Conservation (phyloP, 768 basidiomycete species). For the Boletus tomentosulus region DNA sequence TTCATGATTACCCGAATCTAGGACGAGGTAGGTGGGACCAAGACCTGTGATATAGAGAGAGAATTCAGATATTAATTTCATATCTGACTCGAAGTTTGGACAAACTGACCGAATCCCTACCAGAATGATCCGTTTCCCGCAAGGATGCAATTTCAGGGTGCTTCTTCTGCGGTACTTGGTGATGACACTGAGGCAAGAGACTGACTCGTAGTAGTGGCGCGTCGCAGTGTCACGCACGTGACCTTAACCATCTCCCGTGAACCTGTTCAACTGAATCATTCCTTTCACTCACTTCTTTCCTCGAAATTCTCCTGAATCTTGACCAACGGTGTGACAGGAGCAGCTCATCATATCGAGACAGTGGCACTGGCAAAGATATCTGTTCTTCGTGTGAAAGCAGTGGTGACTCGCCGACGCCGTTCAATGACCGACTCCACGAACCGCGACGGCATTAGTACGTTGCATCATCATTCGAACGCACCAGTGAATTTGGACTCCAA, state of each 20-base stretch:
- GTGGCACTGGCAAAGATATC: background rate
- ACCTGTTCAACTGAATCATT: background rate
- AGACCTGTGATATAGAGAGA: too few species aligned
- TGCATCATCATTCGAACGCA: slow-evolving; percentile 1
- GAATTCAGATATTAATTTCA: too few species aligned
- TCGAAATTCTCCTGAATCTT: background rate
- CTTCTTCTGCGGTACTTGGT: too few species aligned
- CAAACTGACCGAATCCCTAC: too few species aligned
- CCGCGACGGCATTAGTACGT: slow-evolving; percentile 8
- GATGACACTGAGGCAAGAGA: too few species aligned
- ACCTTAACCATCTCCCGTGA: background rate
- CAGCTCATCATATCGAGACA: background rate
- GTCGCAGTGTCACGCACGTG: background rate
- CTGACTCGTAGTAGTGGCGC: too few species aligned
- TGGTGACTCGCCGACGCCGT: background rate
- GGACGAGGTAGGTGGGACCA: too few species aligned
- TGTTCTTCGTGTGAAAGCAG: background rate
- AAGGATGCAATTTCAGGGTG: too few species aligned
- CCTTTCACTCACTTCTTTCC: background rate
- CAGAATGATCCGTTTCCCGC: too few species aligned
- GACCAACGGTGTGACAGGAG: background rate
- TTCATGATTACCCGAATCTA: too few species aligned
- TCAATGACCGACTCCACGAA: slow-evolving; percentile 15
- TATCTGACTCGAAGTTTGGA: too few species aligned
- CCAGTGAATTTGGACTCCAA: slow-evolving; percentile 1